Evolutionary conservation across 768 basidiomycete genomes (phyloP), one percentile per base, ranked within the genome.

Genomic region (Suillus tomentosus): DNA sequence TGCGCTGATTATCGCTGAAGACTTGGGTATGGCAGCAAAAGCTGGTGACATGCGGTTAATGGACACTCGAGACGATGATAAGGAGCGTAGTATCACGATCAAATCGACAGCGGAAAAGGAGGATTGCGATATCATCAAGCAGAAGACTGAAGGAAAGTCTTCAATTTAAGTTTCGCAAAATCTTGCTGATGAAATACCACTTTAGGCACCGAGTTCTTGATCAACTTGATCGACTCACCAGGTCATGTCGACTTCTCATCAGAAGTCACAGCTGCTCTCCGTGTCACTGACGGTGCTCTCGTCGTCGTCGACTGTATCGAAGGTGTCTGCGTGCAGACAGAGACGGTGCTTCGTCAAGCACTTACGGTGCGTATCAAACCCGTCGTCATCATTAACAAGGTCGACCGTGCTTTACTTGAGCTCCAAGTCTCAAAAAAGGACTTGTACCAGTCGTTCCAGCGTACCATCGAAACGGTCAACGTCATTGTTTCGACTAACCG

Each of bases 231-330:
- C 83, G 97, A 99, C 78, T 98, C 96, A 9, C 97, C 97, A 61
- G 97, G 97, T 73, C 97, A 99, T 87, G 97, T 99, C 79, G 97
- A 99, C 79, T 99, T 99, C 85, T 99, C 97, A 40, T 99, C 97
- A 60, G 97, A 99, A 81, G 97, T 99, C 72, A 99, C 97, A 3
- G 97, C 97, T 66, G 97, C 97, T 69, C 94, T 99, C 76, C 96
- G 97, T 82, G 97, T 99, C 74, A 99, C 97, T 67, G 97, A 99
- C 69, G 97, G 96, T 84, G 97, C 97, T 65, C 91, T 99, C 70
- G 97, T 99, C 73, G 97, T 99, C 78, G 97, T 99, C 74, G 97
- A 99, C 80, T 97, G 95, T 79, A 90, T 99, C 72, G 97, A 99
- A 77, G 97, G 97, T 83, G 97, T 99, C 74, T 99, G 96, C 78